Evolutionary conservation across 768 basidiomycete genomes (phyloP).

Genomic region (Lactarius quietus): DNA sequence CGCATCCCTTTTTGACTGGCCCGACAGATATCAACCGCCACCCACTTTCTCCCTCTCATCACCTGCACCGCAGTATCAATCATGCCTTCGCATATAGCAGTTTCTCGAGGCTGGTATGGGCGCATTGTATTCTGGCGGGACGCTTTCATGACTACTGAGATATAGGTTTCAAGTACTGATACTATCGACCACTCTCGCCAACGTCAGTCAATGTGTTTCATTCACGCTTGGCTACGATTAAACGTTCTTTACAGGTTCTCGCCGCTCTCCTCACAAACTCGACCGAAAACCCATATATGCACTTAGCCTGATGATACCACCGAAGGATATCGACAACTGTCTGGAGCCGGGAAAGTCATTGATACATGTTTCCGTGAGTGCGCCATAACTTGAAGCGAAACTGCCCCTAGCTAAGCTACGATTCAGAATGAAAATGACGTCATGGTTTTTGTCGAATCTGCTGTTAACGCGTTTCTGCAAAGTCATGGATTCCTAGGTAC

Average conservation of each 20-base stretch:
- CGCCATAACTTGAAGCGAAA: neutral
- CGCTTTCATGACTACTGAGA: neutral
- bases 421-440: constrained; percentile 58
- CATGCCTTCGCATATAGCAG: constrained; percentile 59
- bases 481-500: constrained; percentile 53
- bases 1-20: constrained; percentile 14
- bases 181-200: neutral
- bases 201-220: constrained; percentile 10
- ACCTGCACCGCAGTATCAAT: constrained; percentile 69
- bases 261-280: constrained; percentile 73
- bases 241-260: constrained; percentile 39
- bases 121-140: constrained; percentile 21
- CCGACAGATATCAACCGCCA: constrained; percentile 74
- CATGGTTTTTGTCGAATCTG: constrained; percentile 50
- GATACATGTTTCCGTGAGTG: constrained; percentile 63
- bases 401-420: constrained; percentile 10
- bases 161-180: constrained; percentile 20
- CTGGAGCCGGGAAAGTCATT: constrained; percentile 73
- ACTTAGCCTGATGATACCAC: constrained; percentile 66
- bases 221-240: constrained; percentile 20
- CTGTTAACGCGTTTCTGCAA: constrained; percentile 58
- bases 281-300: constrained; percentile 84
- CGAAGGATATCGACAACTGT: constrained; percentile 67
- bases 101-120: constrained; percentile 66
- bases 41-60: constrained; percentile 52